Evolutionary conservation across 176 grass and related monocot species (phyloP), one percentile per base, ranked within the genome.

Genomic region (Chrysopogon serrulatus): DNA sequence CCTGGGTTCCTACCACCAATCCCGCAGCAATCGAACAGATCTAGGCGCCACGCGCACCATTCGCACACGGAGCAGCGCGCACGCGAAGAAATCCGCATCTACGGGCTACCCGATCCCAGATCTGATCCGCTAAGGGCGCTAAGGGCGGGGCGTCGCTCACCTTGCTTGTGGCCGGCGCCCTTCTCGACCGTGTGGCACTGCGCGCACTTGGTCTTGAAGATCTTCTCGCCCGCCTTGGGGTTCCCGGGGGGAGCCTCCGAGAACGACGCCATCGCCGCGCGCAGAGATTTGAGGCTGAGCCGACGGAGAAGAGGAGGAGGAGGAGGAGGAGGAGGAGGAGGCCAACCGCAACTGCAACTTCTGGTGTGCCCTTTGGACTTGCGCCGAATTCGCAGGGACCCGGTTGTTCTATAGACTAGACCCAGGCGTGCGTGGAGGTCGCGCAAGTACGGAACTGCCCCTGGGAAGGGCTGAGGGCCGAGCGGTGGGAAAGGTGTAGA

Each of bases 191-290:
- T 97, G 82, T 97, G 94, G 89, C 94, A 97, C 91, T 97, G 94
- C 31, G 91, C 94, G 79, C 94, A 97, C 89, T 94, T 97, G 27
- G 91, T 97, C 91, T 90, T 97, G 82, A 97, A 97, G 85, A 97
- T 97, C 91, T 97, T 97, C 79, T 90, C 94, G 10, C 94, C 94
- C 1, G 89, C 79, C 34, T 81, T 81, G 2, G 94, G 54, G 79
- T 97, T 88, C 5, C 91, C 91, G 17, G 91, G 91, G 14, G 94
- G 94, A 33, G 94, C 91, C 74, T 97, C 89, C 4, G 84, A 72
- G 81, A 97, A 97, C 13, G 94, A 92, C 65, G 94, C 91, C 94
- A 94, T 96, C 61, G 79, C 61, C 65, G 53, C 79, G 10, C 60
- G 68, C 61, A 43, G 72, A 68, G 83, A 85, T 33, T 61, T 54